phyloP scores from a whole-genome alignment of 1,284 basidiomycete genomes.

The Moesziomyces sp. region DNA sequence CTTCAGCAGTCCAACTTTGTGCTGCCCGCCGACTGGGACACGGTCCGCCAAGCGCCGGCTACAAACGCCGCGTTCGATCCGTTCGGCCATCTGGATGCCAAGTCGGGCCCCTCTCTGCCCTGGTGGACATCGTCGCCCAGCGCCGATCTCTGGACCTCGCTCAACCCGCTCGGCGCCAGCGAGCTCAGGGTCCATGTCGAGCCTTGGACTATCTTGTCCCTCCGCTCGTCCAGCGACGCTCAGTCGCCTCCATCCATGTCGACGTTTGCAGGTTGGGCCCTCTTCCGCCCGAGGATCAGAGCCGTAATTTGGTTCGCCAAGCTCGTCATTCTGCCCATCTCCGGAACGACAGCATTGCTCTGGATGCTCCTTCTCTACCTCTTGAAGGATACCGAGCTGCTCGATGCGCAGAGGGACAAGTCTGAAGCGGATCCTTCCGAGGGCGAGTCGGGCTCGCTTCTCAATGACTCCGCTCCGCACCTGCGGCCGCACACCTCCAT shows the following conservation, averaged over 20 bases:
- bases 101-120: conserved; percentile 23
- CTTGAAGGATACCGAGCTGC: conserved; percentile 87
- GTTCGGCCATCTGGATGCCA: conserved; percentile 43
- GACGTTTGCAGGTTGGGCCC: conserved; percentile 55
- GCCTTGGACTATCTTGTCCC: conserved; percentile 79
- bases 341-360: conserved; percentile 78
- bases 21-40: conserved; percentile 35
- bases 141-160: conserved; percentile 77
- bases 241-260: conserved; percentile 67
- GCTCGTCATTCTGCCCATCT: conserved; percentile 86
- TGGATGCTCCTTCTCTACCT: conserved; percentile 87
- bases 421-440: conserved; percentile 56
- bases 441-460: conserved; percentile 54
- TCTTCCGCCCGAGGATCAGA: conserved; percentile 68
- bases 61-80: conserved; percentile 49
- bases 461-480: conserved; percentile 26
- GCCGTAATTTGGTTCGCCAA: conserved; percentile 79
- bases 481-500: conserved; percentile 74
- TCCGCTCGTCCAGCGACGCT: conserved; percentile 69
- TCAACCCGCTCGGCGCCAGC: conserved; percentile 79
- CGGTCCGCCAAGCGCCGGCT: conserved; percentile 5
- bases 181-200: conserved; percentile 84
- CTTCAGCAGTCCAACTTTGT: conserved; percentile 36
- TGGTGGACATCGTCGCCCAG: conserved; percentile 64
- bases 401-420: conserved; percentile 80